These are phyloP conservation scores for Tylopilus felleus DNA, from an alignment of 768 basidiomycete genomes.

Conservation along the genomic window DNA sequence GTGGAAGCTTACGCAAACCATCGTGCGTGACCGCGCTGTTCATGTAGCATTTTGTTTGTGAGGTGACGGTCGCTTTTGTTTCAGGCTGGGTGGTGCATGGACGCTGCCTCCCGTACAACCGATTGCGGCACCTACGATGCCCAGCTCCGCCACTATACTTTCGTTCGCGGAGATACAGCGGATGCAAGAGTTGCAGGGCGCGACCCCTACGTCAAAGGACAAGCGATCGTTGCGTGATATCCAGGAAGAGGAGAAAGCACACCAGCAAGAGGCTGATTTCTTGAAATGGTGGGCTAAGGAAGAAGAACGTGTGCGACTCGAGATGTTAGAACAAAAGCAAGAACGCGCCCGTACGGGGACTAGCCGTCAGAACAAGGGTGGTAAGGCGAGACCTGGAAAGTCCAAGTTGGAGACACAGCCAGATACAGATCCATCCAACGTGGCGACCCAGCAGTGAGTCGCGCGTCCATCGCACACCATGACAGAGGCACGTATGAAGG, in stretches of 20 bases:
- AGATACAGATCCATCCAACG: not conserved
- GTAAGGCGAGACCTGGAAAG: slow-evolving; percentile 8
- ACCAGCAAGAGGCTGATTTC: slow-evolving; percentile 73
- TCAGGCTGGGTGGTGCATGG: slow-evolving; percentile 55
- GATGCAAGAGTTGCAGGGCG: slow-evolving; percentile 59
- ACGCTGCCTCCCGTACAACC: slow-evolving; percentile 51
- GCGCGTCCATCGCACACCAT: not conserved
- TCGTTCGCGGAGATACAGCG: slow-evolving; percentile 87
- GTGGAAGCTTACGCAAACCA: slow-evolving; percentile 36
- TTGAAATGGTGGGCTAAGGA: slow-evolving; percentile 88
- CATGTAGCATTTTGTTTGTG: not conserved
- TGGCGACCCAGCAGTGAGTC: slow-evolving; percentile 1
- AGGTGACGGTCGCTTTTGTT: not conserved
- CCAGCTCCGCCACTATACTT: slow-evolving; percentile 28
- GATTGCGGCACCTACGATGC: slow-evolving; percentile 31
- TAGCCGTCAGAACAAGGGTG: not conserved
- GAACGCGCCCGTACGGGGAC: not conserved
- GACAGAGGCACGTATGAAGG: not conserved
- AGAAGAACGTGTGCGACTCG: slow-evolving; percentile 63
- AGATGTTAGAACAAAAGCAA: slow-evolving; percentile 31
- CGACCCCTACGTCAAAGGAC: slow-evolving; percentile 38
- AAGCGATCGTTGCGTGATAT: slow-evolving; percentile 75
- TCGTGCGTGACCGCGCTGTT: slow-evolving; percentile 40
- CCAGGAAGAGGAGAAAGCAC: slow-evolving; percentile 75
- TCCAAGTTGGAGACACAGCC: slow-evolving; percentile 2